Evolutionary conservation across 805 yeast species (phyloP).

Genomic region (Cyberlindnera sargentensis): DNA sequence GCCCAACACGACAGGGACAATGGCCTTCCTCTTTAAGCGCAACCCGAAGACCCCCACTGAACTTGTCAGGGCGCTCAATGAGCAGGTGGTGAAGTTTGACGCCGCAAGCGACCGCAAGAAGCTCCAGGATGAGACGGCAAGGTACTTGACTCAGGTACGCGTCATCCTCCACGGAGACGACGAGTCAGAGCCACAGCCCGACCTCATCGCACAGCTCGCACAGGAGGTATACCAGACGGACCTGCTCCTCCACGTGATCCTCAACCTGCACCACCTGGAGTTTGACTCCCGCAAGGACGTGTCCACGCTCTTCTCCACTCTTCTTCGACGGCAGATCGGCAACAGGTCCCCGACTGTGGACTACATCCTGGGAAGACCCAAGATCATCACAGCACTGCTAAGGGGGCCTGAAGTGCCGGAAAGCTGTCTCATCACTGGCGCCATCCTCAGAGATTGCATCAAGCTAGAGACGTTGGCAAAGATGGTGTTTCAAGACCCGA

Average conservation of each 20-base stretch:
- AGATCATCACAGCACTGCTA: slow-evolving; percentile 53
- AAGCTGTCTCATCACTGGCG: slow-evolving; percentile 65
- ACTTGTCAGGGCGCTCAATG: slow-evolving; percentile 67
- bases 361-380: slow-evolving; percentile 62
- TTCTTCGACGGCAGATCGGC: slow-evolving; percentile 73
- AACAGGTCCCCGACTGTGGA: slow-evolving; percentile 82
- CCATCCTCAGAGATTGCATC: slow-evolving; percentile 77
- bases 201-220: slow-evolving; percentile 56
- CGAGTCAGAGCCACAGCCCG: slow-evolving; percentile 47
- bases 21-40: slow-evolving; percentile 76
- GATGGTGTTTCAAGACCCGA: slow-evolving; percentile 49
- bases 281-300: slow-evolving; percentile 90
- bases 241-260: slow-evolving; percentile 53
- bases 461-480: slow-evolving; percentile 66
- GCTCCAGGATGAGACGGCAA: slow-evolving; percentile 66
- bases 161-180: slow-evolving; percentile 65
- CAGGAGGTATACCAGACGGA: slow-evolving; percentile 74
- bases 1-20: neutral
- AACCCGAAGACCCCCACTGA: slow-evolving; percentile 89
- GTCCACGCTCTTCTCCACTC: slow-evolving; percentile 59
- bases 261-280: slow-evolving; percentile 59
- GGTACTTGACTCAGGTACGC: slow-evolving; percentile 58
- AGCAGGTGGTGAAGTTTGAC: slow-evolving; percentile 55
- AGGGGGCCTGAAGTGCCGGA: slow-evolving; percentile 71
- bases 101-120: slow-evolving; percentile 30